Base-by-base conservation (phyloP, 148 eudicot genomes). In the Chenopodium formosanum region DNA sequence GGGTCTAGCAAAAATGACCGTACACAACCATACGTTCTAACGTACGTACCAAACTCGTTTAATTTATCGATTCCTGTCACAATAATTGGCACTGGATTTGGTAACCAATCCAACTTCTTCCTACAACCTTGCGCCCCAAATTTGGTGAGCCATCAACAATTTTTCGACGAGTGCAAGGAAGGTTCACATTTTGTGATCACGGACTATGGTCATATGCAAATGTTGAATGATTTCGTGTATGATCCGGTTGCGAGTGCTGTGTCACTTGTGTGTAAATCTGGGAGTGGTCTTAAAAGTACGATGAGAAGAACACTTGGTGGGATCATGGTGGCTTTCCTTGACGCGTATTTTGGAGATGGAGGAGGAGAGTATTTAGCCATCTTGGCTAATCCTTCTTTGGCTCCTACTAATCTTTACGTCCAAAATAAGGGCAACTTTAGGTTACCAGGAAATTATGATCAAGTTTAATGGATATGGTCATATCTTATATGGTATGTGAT, bases 1-100 rank as follows among this genome's bases (percentile, higher is more conserved):
- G 92, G 92, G 0, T 1, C 0, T 2, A 79, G 75, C 75, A 79
- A 69, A 34, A 67, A 53, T 3, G 1, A 8, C 4, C 67, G 67
- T 4, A 52, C 66, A 10, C 4, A 70, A 22, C 75, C 81, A 50
- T 8, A 79, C 19, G 2, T 79, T 23, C n/a, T 79, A n/a, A 69
- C 52, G 0, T 79, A 79, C 75, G 23, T 17, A 0, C 75, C 81
- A 12, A 70, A 70, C 66, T 79, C 75, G 0, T 69, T 79, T 17
- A 70, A 79, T 16, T 27, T 70, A 13, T 70, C 75, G n/a, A 70
- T 70, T n/a, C 81, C 81, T 0, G 64, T 60, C 20, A 70, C 64
- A 2, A 32, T 70, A 16, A 79, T 52, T 20, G 81, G 81, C 2
- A 29, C 67, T 8, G 82, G 75, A 31, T 56, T 22, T 9, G 75